These are phyloP conservation scores for Podila horticola DNA, from an alignment of 192 early-diverging fungal genomes.

Conservation along the genomic window DNA sequence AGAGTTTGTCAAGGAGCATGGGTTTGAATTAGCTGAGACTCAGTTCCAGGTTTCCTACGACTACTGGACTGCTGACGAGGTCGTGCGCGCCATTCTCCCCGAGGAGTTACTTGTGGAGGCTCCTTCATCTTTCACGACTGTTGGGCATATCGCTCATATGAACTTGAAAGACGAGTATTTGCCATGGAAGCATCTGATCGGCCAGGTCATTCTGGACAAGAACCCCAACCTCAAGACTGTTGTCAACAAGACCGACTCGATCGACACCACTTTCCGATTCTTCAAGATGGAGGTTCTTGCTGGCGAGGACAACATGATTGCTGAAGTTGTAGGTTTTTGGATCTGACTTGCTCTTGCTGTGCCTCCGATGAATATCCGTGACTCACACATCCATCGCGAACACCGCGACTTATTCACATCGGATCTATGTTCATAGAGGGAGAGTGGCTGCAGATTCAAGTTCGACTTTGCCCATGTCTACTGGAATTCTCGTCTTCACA, in stretches of 20 bases:
- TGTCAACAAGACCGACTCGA: conserved; percentile 96
- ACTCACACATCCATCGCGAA: too few relatives aligned
- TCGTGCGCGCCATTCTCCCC: conserved; percentile 91
- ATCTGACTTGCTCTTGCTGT: not conserved
- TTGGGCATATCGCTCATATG: conserved; percentile 97
- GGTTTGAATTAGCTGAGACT: conserved; percentile 63
- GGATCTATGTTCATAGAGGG: conserved; percentile 65
- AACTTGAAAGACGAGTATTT: conserved; percentile 92
- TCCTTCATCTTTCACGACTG: conserved; percentile 85
- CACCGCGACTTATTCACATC: not conserved
- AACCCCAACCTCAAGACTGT: conserved; percentile 87
- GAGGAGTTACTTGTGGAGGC: conserved; percentile 75
- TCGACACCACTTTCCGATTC: conserved; percentile 95
- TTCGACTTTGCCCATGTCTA: conserved; percentile 98
- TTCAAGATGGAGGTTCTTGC: conserved; percentile 98
- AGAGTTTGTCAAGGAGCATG: conserved; percentile 59
- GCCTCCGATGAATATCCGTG: too few relatives aligned
- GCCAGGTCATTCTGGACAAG: conserved; percentile 97
- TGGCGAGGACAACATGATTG: conserved; percentile 86
- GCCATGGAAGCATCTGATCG: conserved; percentile 93
- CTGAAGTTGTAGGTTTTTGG: conserved; percentile 76
- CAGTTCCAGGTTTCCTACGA: conserved; percentile 79
- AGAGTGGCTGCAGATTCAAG: conserved; percentile 89
- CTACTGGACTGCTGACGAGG: conserved; percentile 92
- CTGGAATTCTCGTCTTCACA: conserved; percentile 98